Base-by-base conservation (phyloP, 2,329 filamentous ascomycete species). In the Scortechinia acanthostroma region DNA sequence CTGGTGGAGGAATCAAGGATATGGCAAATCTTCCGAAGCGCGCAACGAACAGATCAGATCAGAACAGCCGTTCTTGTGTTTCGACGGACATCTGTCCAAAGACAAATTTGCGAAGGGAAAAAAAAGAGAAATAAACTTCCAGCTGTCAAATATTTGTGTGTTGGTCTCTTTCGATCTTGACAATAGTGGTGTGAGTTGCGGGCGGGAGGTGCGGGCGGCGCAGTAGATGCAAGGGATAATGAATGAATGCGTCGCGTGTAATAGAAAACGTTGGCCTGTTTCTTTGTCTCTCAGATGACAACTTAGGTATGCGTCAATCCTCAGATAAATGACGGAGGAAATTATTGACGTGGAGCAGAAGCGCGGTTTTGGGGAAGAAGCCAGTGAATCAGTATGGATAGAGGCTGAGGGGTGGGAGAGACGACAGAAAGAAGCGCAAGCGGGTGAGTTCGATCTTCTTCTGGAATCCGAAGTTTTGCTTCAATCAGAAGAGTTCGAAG, bases 1-100 rank as follows among this genome's bases (percentile, higher is more conserved):
- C n/a, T n/a, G n/a, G n/a, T n/a, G n/a, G 25, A 30, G 25, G 25
- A 30, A 30, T 30, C 25, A 30, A 30, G n/a, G n/a, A n/a, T 30
- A 30, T n/a, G n/a, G 25, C 25, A 30, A 10, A n/a, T n/a, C 25
- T 10, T n/a, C 25, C 25, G 25, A 10, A 30, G 25, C 10, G 25
- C 10, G 25, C 25, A n/a, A n/a, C 25, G 25, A n/a, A 30, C n/a
- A 30, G 25, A 30, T 30, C 25, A 30, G 25, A 30, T 30, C 25
- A 10, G 25, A n/a, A 30, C 25, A n/a, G 25, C n/a, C n/a, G n/a
- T n/a, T n/a, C n/a, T n/a, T n/a, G n/a, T n/a, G n/a, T n/a, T n/a
- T n/a, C n/a, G 25, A n/a, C n/a, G 25, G n/a, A 30, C 25, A 30
- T 10, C 10, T 10, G 25, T 10, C 10, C 10, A 30, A n/a, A 30